phyloP scores from a whole-genome alignment of 148 eudicot species.

The Silene uniflora region DNA sequence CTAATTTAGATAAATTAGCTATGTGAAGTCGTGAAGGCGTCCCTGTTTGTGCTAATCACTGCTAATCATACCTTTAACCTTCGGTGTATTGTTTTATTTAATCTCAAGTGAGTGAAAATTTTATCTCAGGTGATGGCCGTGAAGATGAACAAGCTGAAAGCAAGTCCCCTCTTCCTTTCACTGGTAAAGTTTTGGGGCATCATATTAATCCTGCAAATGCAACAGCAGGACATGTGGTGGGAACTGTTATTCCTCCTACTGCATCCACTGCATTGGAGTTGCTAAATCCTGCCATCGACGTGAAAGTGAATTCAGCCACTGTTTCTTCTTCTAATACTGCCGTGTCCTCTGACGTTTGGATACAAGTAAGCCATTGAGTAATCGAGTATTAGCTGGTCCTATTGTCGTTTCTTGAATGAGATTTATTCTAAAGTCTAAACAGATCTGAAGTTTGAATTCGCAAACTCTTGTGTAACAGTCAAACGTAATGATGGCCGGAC shows the following conservation, averaged over 20 bases:
- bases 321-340: constrained; percentile 36
- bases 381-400: not conserved
- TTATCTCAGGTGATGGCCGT: constrained; percentile 14
- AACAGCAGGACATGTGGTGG: constrained; percentile 33
- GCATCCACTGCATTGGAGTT: constrained; percentile 48
- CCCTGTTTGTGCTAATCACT: not conserved
- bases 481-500: not conserved
- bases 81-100: not conserved
- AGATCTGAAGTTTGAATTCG: not conserved
- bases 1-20: not conserved
- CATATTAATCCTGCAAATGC: constrained; percentile 37
- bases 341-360: constrained; percentile 63
- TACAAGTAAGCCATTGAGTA: constrained; percentile 42
- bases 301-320: constrained; percentile 34
- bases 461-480: not conserved
- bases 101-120: not conserved
- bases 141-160: constrained; percentile 44
- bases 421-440: not conserved
- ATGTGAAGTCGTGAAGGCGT: not conserved
- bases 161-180: constrained; percentile 30
- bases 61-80: not conserved
- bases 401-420: not conserved
- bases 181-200: constrained; percentile 43
- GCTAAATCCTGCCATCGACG: constrained; percentile 36
- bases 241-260: constrained; percentile 34